Evolutionary conservation across 192 early-diverging fungal genomes (phyloP), one percentile per base, ranked within the genome.

Genomic region (Piromyces finnis): DNA sequence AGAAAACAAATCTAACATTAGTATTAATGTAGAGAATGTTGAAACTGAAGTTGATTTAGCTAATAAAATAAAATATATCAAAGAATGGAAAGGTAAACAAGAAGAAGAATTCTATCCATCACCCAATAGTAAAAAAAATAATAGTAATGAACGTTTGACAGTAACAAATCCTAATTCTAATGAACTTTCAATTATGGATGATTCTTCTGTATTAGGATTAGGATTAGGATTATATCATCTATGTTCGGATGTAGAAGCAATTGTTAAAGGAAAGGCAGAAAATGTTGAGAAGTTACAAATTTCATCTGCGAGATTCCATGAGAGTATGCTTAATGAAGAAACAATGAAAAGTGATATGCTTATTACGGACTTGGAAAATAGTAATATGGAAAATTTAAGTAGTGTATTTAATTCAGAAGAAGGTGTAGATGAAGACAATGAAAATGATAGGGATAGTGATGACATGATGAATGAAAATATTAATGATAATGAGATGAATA

Each of bases 351-450:
- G 51, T 68, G 51, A 68, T 68, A 68, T 68, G 51, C 26, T 68
- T n/a, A 68, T 68, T 22, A 68, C 51, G 0, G 51, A 68, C 22
- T 68, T 68, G n/a, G 51, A 68, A n/a, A 68, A 68, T 68, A 68
- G 51, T 68, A 68, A 68, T n/a, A 68, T 68, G 26, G 51, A 68
- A n/a, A 26, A 26, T 26, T 68, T 68, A 68, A 68, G 51, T 68
- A 68, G 51, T 27, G 51, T 68, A 26, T 68, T 68, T n/a, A 68
- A 68, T 68, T 68, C 51, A n/a, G 51, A 68, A 11, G 51, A 68
- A n/a, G 51, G 18, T 27, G 9, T 68, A 27, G 27, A 27, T 80
- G 80, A 32, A 14, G 82, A 86, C 27, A 81, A 82, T 18, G 37
- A 79, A 36, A 36, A 81, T 22, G 79, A 59, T 13, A 29, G 78